Conservation (phyloP, 2,329 filamentous ascomycete species). For the Acephala macrosclerotiorum region DNA sequence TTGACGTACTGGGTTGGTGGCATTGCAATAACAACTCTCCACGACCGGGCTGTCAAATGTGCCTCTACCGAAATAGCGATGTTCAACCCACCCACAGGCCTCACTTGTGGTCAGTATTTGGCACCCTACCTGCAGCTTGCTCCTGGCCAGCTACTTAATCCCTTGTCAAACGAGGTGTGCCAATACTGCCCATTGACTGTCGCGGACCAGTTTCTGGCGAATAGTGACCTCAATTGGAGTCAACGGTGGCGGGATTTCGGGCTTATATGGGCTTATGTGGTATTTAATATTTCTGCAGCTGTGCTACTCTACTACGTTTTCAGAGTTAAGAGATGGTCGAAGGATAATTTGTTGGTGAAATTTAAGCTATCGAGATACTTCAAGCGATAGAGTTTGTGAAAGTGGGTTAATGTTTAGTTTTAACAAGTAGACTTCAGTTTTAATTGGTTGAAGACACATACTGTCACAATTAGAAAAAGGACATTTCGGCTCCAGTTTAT, state of each 20-base stretch:
- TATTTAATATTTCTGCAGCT: not conserved
- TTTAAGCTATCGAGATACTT: too few relatives aligned
- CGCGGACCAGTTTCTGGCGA: not conserved
- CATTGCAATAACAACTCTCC: slow-evolving; percentile 57
- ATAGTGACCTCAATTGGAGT: not conserved
- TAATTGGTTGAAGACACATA: too few relatives aligned
- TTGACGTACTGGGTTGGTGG: slow-evolving; percentile 76
- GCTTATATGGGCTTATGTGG: not conserved
- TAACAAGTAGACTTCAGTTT: too few relatives aligned
- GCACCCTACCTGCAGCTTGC: not conserved
- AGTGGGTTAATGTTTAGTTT: too few relatives aligned
- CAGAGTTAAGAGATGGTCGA: not conserved
- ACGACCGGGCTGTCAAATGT: slow-evolving; percentile 65
- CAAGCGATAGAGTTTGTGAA: too few relatives aligned
- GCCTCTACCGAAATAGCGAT: slow-evolving; percentile 70
- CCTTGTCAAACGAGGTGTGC: not conserved
- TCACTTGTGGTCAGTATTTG: slow-evolving; percentile 67
- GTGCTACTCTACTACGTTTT: not conserved
- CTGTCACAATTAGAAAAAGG: too few relatives aligned
- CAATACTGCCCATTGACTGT: not conserved
- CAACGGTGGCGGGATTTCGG: not conserved
- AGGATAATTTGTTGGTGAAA: too few relatives aligned
- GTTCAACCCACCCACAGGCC: slow-evolving; percentile 65
- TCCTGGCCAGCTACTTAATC: not conserved
- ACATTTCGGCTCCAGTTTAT: too few relatives aligned